Conservation (phyloP, 306 rosid genomes). For the Hylodesmum podocarpum region DNA sequence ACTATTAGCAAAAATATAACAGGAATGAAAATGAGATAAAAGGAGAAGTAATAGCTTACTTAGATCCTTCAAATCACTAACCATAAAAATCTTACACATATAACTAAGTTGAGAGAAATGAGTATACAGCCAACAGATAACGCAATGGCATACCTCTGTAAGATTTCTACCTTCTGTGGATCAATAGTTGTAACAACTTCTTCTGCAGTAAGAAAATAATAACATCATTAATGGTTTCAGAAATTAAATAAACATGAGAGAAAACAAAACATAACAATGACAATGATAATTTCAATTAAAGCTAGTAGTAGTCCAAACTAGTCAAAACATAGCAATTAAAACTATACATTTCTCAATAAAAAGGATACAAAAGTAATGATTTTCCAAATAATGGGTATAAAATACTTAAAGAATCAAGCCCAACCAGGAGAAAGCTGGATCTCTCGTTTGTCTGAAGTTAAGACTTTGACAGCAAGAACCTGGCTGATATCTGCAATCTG, state of each 20-base stretch:
- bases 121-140: neutral
- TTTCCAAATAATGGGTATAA: constrained; percentile 14
- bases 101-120: neutral
- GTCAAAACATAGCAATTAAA: constrained; percentile 19
- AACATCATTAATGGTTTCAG: constrained; percentile 1
- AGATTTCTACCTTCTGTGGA: constrained; percentile 86
- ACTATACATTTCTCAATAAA: constrained; percentile 9
- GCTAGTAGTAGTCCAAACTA: constrained; percentile 22
- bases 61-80: constrained; percentile 29
- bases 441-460: constrained; percentile 80
- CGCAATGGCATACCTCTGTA: constrained; percentile 63
- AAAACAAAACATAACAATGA: constrained; percentile 10
- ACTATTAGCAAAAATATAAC: neutral
- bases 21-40: neutral
- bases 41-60: neutral
- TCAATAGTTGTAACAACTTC: constrained; percentile 83
- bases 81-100: constrained; percentile 8
- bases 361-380: constrained; percentile 25
- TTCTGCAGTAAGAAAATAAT: constrained; percentile 53
- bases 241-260: constrained; percentile 19
- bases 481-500: constrained; percentile 92
- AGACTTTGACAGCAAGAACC: constrained; percentile 69
- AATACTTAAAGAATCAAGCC: constrained; percentile 30
- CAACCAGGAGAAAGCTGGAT: constrained; percentile 82
- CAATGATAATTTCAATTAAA: constrained; percentile 11